Conservation (phyloP, 306 rosid genomes). For the Biancaea sappan region DNA sequence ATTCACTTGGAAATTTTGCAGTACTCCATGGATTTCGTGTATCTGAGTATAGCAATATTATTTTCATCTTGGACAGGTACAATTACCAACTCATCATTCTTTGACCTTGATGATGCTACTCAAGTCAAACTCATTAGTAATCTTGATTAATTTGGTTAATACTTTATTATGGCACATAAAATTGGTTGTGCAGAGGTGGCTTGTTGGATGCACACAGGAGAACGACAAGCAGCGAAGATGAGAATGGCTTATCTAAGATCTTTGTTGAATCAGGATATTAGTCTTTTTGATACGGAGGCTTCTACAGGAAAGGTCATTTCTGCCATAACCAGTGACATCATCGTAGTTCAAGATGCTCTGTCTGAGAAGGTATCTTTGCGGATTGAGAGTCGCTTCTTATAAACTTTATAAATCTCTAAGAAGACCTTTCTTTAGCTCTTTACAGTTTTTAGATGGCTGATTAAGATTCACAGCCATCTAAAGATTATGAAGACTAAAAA, state of each 20-base stretch:
- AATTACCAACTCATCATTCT: conserved; percentile 52
- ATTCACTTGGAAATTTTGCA: conserved; percentile 42
- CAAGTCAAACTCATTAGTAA: background rate
- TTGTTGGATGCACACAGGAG: conserved; percentile 97
- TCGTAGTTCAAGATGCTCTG: conserved; percentile 86
- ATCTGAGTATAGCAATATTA: conserved; percentile 80
- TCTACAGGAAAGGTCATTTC: conserved; percentile 86
- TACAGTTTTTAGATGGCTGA: no score
- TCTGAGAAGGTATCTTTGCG: conserved; percentile 96
- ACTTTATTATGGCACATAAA: background rate
- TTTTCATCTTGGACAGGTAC: conserved; percentile 98
- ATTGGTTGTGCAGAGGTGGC: conserved; percentile 72
- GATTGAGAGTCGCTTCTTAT: no score
- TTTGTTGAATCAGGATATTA: conserved; percentile 82
- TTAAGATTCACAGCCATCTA: no score
- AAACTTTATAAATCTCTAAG: no score
- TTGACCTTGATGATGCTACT: background rate
- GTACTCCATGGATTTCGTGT: conserved; percentile 94
- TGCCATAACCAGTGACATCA: conserved; percentile 80
- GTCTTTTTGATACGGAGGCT: conserved; percentile 80
- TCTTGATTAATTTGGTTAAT: background rate
- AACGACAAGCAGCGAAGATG: conserved; percentile 90
- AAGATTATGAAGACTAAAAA: no score
- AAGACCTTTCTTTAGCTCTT: no score
- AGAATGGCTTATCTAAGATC: conserved; percentile 85